Evolutionary conservation across 345 rosid genomes (phyloP), one percentile per base, ranked within the genome.

Genomic region (Populus euphratica): DNA sequence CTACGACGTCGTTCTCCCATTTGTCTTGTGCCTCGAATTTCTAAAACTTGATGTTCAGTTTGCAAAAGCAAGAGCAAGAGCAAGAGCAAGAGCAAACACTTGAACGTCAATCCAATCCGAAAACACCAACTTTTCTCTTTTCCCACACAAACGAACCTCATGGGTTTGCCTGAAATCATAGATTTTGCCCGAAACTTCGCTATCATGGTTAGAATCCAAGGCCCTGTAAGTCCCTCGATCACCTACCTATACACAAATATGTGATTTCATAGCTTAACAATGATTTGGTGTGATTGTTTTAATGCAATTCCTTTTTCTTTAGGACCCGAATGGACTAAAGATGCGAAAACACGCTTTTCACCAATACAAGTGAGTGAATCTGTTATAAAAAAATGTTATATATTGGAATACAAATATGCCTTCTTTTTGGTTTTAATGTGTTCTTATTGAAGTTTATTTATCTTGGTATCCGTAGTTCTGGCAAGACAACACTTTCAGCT

Each of bases 261-360:
- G 6, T 67, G 49, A 49, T 5, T n/a, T 59, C 27, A 4, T 59
- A 3, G 64, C 14, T 23, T 59, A 11, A 23, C 27, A n/a, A 59
- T n/a, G 64, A n/a, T 8, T 62, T 47, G 2, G 6, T 6, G 9
- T 20, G 20, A 10, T 8, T 69, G 67, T 16, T 20, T 72, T 13
- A 0, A 50, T 31, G 50, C 35, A 29, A 25, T 67, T 47, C 49
- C 21, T 38, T 1, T 56, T 17, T 25, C n/a, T 68, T 41, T 78
- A 93, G 98, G 99, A 96, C 62, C 99, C 98, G 0, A 93, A 91
- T 83, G 92, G 99, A 54, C 50, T 92, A 76, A 93, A 96, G 93
- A 92, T 96, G 99, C 85, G 94, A 77, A 88, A 86, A 27, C 97
- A 92, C 75, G 99, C 99, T 72, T 95, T 95, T 74, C 98, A 93